Evolutionary conservation across 2,329 filamentous ascomycete genomes (phyloP).

Genomic region (Alternaria triticina): DNA sequence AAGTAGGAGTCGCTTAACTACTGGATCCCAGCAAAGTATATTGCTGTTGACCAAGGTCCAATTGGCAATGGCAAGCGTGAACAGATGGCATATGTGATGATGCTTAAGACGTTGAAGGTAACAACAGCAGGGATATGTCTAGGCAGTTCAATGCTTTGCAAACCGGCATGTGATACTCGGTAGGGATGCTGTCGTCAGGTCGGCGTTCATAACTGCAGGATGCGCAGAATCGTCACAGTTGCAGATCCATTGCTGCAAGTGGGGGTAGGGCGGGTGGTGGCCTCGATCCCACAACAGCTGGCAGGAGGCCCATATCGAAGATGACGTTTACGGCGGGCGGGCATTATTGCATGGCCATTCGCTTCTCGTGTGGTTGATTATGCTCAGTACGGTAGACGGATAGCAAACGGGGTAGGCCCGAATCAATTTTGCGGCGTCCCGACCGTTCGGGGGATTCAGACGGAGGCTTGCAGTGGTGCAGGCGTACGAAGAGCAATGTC

Average conservation of each 20-base stretch:
- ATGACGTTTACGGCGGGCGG: constrained; percentile 8
- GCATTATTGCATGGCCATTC: not conserved
- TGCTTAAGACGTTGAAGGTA: not conserved
- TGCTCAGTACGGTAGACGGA: not conserved
- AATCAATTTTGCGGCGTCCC: not conserved
- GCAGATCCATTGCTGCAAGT: constrained; percentile 3
- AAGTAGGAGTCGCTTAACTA: not conserved
- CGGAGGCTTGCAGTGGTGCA: constrained; percentile 22
- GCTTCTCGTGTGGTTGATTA: not conserved
- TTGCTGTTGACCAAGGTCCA: not conserved
- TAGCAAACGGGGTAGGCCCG: not conserved
- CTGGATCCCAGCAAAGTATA: not conserved
- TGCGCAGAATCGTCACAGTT: constrained; percentile 3
- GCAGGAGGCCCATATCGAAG: not conserved
- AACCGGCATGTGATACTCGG: not conserved
- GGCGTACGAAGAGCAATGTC: constrained; percentile 15
- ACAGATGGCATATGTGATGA: not conserved
- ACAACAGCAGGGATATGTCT: not conserved
- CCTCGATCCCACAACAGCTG: not conserved
- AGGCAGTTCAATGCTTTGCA: not conserved
- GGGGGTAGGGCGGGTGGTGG: constrained; percentile 2
- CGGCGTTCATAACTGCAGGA: constrained; percentile 9
- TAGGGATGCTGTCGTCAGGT: not conserved
- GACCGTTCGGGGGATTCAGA: constrained; percentile 10
- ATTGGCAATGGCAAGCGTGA: not conserved